Base-by-base conservation (phyloP, 352 stramenopile species). In the Globisporangium okanoganense region DNA sequence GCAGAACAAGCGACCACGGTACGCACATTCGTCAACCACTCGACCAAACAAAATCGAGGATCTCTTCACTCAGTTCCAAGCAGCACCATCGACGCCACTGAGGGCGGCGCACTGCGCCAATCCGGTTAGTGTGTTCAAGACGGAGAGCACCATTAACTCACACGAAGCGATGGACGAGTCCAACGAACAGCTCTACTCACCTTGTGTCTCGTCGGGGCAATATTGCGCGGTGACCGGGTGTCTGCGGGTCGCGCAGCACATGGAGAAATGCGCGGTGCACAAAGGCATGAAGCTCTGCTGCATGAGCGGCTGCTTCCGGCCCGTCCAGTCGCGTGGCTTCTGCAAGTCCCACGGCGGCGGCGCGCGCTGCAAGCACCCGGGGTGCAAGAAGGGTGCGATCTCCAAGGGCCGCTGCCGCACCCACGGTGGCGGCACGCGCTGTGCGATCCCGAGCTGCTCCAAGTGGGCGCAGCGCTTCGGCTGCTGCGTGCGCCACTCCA, bases 271-370 rank as follows among this genome's bases (percentile, higher is more conserved):
- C 51, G 56, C 63, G n/a, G 56, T 73, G 20, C 77, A 86, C 65
- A 73, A 74, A 36, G 72, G 75, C 27, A 64, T 78, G 56, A 80
- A 79, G 59, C 63, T 75, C 16, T 86, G 77, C 52, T 61, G 63
- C 29, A 58, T 72, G 13, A 51, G 59, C 35, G 71, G 53, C 12
- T 86, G 77, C 60, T 71, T 64, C 38, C 73, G 75, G 4, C 72
- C 70, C 0, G 74, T 82, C 51, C 76, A 86, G 52, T 81, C 73
- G 16, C 66, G 77, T 18, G 79, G 79, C 14, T 75, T 69, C 33
- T 88, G 79, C 69, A 85, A 84, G 48, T 83, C 76, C 13, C 79
- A 88, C 49, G 79, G 79, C 36, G 79, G 79, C 27, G 79, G 79
- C 31, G 75, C 74, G 29, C 71, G 71, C 24, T 88, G 79, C 66